phyloP scores from a whole-genome alignment of 345 rosid genomes.

The Moringa oleifera region DNA sequence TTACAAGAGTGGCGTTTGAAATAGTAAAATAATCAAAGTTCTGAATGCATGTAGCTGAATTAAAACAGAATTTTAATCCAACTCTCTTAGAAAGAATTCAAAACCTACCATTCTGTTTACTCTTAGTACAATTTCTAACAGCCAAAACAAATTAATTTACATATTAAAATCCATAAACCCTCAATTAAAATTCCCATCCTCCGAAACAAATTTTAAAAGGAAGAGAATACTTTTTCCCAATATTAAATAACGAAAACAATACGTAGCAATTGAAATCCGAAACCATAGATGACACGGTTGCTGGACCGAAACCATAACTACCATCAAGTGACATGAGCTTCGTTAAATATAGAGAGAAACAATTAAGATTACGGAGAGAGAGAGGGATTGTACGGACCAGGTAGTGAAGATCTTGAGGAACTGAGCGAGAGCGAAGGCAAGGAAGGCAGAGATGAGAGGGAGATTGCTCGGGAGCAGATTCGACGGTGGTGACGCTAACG shows the following conservation, averaged over 20 bases:
- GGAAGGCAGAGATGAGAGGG: conserved; percentile 82
- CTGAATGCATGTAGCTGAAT: too few relatives aligned
- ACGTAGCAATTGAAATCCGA: neutral
- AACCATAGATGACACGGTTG: neutral
- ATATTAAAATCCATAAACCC: neutral
- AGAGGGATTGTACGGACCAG: conserved; percentile 49
- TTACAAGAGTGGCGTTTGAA: too few relatives aligned
- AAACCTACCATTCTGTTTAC: neutral
- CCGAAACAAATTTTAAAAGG: neutral
- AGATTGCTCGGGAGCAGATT: conserved; percentile 51
- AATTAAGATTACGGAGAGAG: neutral
- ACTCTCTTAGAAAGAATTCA: too few relatives aligned
- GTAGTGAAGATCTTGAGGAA: conserved; percentile 94
- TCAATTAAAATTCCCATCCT: neutral
- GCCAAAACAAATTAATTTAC: neutral
- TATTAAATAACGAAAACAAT: neutral
- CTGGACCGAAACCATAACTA: neutral
- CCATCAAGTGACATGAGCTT: neutral
- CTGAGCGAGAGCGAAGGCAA: conserved; percentile 90
- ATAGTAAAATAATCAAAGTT: too few relatives aligned
- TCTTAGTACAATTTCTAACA: neutral
- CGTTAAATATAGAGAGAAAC: neutral
- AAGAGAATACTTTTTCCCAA: neutral
- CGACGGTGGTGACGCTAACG: conserved; percentile 36
- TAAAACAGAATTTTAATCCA: too few relatives aligned